These are phyloP conservation scores for Annulohypoxylon bovei DNA, from an alignment of 495 filamentous ascomycete species.

Conservation along the genomic window DNA sequence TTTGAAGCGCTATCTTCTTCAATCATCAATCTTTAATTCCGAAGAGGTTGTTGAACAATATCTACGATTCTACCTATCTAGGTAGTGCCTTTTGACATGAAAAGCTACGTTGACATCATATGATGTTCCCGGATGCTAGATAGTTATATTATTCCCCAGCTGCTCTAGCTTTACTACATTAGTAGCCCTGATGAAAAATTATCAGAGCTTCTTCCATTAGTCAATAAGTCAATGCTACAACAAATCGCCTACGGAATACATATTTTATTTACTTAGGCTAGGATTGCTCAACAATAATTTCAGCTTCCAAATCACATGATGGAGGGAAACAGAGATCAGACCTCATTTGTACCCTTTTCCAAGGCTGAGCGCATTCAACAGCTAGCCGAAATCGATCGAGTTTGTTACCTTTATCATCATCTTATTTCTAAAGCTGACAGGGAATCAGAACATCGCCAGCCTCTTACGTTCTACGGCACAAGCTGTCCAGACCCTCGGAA, in stretches of 20 bases:
- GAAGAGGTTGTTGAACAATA: too few relatives aligned
- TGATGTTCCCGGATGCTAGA: too few relatives aligned
- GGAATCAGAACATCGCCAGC: slow-evolving; percentile 54
- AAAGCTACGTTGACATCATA: too few relatives aligned
- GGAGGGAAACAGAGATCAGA: slow-evolving; percentile 31
- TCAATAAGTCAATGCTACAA: too few relatives aligned
- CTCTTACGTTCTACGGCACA: slow-evolving; percentile 74
- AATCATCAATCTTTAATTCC: too few relatives aligned
- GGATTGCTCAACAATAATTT: not conserved
- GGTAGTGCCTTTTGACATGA: too few relatives aligned
- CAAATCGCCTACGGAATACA: not conserved
- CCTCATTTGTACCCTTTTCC: slow-evolving; percentile 59
- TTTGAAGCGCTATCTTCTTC: too few relatives aligned
- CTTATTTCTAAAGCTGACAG: slow-evolving; percentile 19
- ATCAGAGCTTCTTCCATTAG: not conserved
- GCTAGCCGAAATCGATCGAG: slow-evolving; percentile 78
- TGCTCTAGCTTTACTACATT: not conserved
- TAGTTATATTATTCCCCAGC: too few relatives aligned
- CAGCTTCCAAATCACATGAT: slow-evolving; percentile 11
- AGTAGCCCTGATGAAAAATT: not conserved
- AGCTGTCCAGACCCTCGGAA: slow-evolving; percentile 75
- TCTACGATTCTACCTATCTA: too few relatives aligned
- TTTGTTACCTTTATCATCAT: slow-evolving; percentile 44
- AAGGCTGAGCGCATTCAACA: slow-evolving; percentile 79
- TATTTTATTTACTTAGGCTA: too few relatives aligned